These are phyloP conservation scores for Ogataea haglerorum DNA, from an alignment of 805 yeast species.

Conservation along the genomic window DNA sequence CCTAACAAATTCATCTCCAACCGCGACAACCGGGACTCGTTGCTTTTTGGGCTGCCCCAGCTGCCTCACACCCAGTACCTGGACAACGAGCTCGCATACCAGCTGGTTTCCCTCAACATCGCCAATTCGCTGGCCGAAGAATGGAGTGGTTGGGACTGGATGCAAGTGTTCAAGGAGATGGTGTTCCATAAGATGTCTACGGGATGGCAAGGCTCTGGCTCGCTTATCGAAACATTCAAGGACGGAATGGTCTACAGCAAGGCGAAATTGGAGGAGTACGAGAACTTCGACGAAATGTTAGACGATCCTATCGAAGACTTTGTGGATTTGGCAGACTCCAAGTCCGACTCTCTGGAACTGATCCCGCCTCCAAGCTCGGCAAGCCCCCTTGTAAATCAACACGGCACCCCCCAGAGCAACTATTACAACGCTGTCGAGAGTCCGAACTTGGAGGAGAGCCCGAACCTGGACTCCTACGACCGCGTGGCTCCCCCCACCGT, in stretches of 20 bases:
- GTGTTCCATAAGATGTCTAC: constrained; percentile 31
- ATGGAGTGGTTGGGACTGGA: constrained; percentile 35
- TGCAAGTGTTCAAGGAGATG: constrained; percentile 36
- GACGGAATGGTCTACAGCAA: constrained; percentile 31
- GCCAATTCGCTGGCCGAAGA: constrained; percentile 31
- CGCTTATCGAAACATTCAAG: constrained; percentile 29
- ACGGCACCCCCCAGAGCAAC: neutral
- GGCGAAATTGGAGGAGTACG: constrained; percentile 22
- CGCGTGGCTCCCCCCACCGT: neutral
- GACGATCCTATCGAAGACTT: constrained; percentile 34
- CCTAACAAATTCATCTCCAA: constrained; percentile 60
- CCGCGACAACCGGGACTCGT: constrained; percentile 49
- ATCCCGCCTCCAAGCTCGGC: constrained; percentile 2
- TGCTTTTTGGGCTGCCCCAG: constrained; percentile 71
- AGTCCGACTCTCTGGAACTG: constrained; percentile 7
- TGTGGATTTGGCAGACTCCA: constrained; percentile 12
- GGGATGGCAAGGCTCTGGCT: constrained; percentile 37
- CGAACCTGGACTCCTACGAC: constrained; percentile 2
- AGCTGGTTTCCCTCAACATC: constrained; percentile 32
- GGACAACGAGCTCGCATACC: constrained; percentile 30
- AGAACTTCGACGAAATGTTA: constrained; percentile 18
- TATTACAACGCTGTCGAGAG: constrained; percentile 2
- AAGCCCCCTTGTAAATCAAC: neutral
- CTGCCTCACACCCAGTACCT: constrained; percentile 66
- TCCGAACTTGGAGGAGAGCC: constrained; percentile 5